phyloP scores from a whole-genome alignment of 2,329 filamentous ascomycete species.

The Dactylellina drechsleri region DNA sequence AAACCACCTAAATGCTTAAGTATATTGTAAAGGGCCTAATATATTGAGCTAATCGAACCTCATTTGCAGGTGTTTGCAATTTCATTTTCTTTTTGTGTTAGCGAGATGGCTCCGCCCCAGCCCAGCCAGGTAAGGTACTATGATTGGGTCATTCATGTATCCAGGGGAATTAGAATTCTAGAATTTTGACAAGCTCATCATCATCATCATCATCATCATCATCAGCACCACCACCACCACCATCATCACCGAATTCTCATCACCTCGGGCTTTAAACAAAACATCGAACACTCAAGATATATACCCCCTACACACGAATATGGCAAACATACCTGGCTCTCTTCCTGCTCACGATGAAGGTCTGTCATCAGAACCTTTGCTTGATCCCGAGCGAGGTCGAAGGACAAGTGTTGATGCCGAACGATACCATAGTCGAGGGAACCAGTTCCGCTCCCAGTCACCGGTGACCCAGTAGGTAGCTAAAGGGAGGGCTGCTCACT shows the following conservation, averaged over 20 bases:
- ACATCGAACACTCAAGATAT: too few species aligned
- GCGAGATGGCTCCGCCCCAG: not conserved
- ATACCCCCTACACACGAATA: slow-evolving; percentile 1
- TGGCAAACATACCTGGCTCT: slow-evolving; percentile 12
- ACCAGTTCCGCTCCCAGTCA: slow-evolving; percentile 61
- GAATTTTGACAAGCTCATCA: too few species aligned
- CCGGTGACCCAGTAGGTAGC: slow-evolving; percentile 60
- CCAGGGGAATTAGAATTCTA: too few species aligned
- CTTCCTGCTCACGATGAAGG: slow-evolving; percentile 27
- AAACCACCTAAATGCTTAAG: too few species aligned
- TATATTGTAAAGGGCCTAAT: too few species aligned
- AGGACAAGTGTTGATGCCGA: slow-evolving; percentile 43
- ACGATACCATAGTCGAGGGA: slow-evolving; percentile 42
- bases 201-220: too few species aligned
- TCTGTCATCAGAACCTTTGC: slow-evolving; percentile 66
- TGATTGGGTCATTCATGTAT: not conserved
- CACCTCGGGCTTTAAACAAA: too few species aligned
- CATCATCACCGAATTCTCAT: too few species aligned
- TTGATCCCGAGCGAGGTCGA: slow-evolving; percentile 63
- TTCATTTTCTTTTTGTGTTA: too few species aligned
- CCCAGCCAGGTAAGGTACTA: not conserved
- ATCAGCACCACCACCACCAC: too few species aligned
- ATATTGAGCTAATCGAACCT: too few species aligned
- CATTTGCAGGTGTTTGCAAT: too few species aligned
- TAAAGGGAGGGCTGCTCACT: slow-evolving; percentile 60